phyloP scores from a whole-genome alignment of 768 basidiomycete genomes.

The Lentinula sp. region DNA sequence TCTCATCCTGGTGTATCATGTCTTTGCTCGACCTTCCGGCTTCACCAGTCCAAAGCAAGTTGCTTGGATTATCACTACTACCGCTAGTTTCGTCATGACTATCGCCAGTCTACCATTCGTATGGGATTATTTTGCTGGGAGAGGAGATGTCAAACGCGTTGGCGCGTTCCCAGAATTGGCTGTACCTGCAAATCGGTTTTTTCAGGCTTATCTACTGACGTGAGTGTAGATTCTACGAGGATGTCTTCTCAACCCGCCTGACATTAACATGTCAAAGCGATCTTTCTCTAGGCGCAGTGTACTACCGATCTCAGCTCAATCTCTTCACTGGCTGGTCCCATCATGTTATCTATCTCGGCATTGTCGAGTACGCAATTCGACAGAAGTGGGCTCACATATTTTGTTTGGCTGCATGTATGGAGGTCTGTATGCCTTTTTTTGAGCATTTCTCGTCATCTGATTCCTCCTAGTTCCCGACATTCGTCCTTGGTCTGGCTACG shows the following conservation, averaged over 20 bases:
- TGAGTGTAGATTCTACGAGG: slow-evolving; percentile 16
- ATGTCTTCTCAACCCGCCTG: background rate
- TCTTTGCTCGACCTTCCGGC: slow-evolving; percentile 15
- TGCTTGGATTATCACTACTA: slow-evolving; percentile 41
- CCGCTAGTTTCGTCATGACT: slow-evolving; percentile 35
- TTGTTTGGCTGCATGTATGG: slow-evolving; percentile 40
- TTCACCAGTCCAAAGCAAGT: slow-evolving; percentile 33
- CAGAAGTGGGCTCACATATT: slow-evolving; percentile 35
- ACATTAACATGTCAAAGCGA: slow-evolving; percentile 16
- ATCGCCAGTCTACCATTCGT: slow-evolving; percentile 34
- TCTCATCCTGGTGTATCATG: slow-evolving; percentile 20
- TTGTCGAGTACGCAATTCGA: slow-evolving; percentile 33
- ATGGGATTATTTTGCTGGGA: slow-evolving; percentile 17
- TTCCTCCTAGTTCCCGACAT: slow-evolving; percentile 40
- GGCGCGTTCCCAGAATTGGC: slow-evolving; percentile 16
- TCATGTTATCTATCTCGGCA: slow-evolving; percentile 33
- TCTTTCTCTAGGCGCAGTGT: slow-evolving; percentile 35
- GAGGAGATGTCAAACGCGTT: slow-evolving; percentile 20
- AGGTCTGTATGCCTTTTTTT: slow-evolving; percentile 22
- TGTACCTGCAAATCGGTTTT: slow-evolving; percentile 27
- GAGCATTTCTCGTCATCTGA: background rate
- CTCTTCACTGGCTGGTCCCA: slow-evolving; percentile 53
- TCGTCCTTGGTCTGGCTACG: slow-evolving; percentile 41
- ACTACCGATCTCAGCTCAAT: slow-evolving; percentile 42
- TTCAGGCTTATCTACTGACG: slow-evolving; percentile 42